Evolutionary conservation across 306 rosid species (phyloP), one percentile per base, ranked within the genome.

Genomic region (Prosopis cineraria): DNA sequence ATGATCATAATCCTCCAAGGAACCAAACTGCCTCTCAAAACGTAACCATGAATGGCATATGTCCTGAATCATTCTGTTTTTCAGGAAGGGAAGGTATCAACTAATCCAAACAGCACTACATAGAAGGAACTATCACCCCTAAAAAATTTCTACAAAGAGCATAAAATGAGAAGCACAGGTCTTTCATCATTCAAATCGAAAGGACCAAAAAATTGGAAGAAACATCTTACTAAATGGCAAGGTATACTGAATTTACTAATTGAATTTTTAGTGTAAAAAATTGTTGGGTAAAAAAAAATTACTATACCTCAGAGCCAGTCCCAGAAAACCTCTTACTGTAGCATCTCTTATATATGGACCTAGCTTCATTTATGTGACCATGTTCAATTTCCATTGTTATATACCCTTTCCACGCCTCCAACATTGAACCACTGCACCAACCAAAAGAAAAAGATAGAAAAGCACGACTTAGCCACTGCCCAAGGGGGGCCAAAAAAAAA

Each of bases 1-100:
- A 72, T 78, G 91, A 76, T 95, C 98, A 62, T 88, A 82, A 84
- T 95, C 97, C 77, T 92, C 93, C 75, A 95, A 82, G 11, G 84
- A 85, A 66, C 98, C 97, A 60, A 80, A 88, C 81, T 95, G 93
- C 86, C 98, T 92, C 88, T 95, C 98, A 73, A 92, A 95, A 81
- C 94, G 88, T 74, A 95, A 76, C 98, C 98, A 95, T 24, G 90
- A 84, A 74, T 84, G 79, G 91, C 98, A 95, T 78, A 92, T 95
- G 80, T 95, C 98, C 98, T 94, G 98, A 90, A 92, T 83, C 83
- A 84, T 87, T 91, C 91, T 88, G 90, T 79, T 74, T 77, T 84
- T 87, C 90, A 90, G 94, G 78, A 80, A 87, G 83, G 77, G 93
- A 83, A 89, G 81, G 87, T 85, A 89, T 85, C 93, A 94, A 90